phyloP scores from a whole-genome alignment of 331 rosid species.

The Acacia pycnantha region DNA sequence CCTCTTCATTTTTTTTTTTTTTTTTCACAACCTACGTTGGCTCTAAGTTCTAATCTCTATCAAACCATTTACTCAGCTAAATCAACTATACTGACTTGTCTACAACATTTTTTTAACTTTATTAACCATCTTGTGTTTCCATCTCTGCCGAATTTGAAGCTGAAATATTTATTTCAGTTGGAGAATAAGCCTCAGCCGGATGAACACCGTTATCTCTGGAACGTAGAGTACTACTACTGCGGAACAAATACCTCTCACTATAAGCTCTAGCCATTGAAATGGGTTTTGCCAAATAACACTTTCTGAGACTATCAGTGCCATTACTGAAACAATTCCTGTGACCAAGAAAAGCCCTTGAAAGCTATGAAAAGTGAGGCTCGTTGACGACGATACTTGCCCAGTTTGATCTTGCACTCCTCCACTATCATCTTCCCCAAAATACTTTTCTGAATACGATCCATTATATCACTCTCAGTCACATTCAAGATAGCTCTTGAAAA shows the following conservation, averaged over 20 bases:
- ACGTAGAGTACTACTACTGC: neutral
- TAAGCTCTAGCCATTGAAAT: constrained; percentile 16
- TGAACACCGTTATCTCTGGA: constrained; percentile 8
- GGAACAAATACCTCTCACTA: constrained; percentile 2
- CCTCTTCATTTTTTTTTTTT: too few relatives aligned
- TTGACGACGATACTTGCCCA: neutral
- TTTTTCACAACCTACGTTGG: neutral
- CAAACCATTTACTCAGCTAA: neutral
- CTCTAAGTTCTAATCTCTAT: neutral
- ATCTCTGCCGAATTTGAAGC: neutral
- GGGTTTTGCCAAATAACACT: constrained; percentile 24
- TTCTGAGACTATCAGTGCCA: constrained; percentile 28
- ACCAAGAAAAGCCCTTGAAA: constrained; percentile 38
- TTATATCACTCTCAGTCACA: constrained; percentile 23
- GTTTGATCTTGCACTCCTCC: neutral
- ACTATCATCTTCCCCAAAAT: constrained; percentile 20
- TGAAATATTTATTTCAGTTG: neutral
- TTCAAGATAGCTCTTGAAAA: constrained; percentile 38
- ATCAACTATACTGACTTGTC: neutral
- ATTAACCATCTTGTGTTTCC: neutral
- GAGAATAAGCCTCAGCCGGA: neutral
- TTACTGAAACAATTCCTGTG: neutral
- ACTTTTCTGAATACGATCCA: constrained; percentile 22
- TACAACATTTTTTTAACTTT: neutral
- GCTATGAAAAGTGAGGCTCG: constrained; percentile 24